Evolutionary conservation across 2,329 filamentous ascomycete genomes (phyloP).

Genomic region (Alternaria metachromatica): DNA sequence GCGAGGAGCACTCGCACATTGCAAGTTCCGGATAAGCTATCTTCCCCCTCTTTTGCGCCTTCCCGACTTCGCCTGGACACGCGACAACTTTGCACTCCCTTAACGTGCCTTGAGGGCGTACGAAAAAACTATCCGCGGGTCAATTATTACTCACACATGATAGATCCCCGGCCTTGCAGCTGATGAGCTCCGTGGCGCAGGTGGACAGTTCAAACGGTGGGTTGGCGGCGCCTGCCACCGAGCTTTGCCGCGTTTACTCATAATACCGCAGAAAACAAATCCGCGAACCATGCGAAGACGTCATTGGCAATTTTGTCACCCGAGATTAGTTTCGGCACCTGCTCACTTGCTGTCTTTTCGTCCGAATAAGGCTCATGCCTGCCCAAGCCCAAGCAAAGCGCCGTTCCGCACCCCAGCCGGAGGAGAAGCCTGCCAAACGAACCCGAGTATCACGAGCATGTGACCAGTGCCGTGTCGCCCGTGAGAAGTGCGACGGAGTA

Average conservation of each 20-base stretch:
- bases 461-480: conserved; percentile 70
- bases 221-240: not conserved
- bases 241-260: conserved; percentile 2
- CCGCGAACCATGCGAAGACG: conserved; percentile 4
- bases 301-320: conserved; percentile 1
- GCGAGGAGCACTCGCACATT: not conserved
- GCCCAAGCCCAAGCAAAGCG: conserved; percentile 35
- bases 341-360: not conserved
- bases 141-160: not conserved
- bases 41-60: conserved; percentile 11
- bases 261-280: conserved; percentile 1
- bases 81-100: conserved; percentile 7
- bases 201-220: conserved; percentile 5
- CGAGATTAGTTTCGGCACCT: conserved; percentile 4
- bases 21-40: conserved; percentile 17
- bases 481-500: conserved; percentile 75
- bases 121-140: not conserved
- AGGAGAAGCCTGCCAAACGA: conserved; percentile 53
- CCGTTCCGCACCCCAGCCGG: conserved; percentile 23
- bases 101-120: not conserved
- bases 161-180: not conserved
- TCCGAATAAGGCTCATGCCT: conserved; percentile 29
- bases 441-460: conserved; percentile 73
- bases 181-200: conserved; percentile 4
- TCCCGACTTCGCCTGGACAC: conserved; percentile 1